These are phyloP conservation scores for Erysiphe pulchra DNA, from an alignment of 2,329 filamentous ascomycete genomes.

Conservation along the genomic window DNA sequence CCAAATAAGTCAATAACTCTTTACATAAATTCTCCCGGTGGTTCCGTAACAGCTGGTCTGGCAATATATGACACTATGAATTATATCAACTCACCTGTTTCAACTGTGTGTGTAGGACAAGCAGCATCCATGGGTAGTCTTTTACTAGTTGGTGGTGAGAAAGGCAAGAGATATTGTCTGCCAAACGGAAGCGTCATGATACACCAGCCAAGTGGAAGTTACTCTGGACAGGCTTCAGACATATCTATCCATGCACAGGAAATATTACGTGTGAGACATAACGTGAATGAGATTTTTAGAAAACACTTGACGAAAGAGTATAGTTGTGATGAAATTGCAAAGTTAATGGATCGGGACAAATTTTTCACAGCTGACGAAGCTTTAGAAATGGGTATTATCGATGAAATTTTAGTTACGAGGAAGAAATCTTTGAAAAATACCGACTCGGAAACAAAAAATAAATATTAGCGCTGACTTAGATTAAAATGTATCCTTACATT, in stretches of 20 bases:
- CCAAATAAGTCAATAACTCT: slow-evolving; percentile 87
- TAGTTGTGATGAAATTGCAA: slow-evolving; percentile 61
- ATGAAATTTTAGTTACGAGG: slow-evolving; percentile 56
- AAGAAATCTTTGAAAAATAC: slow-evolving; percentile 3
- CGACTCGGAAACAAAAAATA: not conserved
- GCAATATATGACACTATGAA: slow-evolving; percentile 98
- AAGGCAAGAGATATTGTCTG: slow-evolving; percentile 65
- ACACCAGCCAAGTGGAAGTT: slow-evolving; percentile 70
- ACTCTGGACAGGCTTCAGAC: slow-evolving; percentile 41
- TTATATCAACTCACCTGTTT: slow-evolving; percentile 81
- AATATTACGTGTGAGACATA: slow-evolving; percentile 63
- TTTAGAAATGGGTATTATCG: slow-evolving; percentile 69
- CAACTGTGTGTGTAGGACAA: slow-evolving; percentile 82
- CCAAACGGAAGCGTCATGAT: slow-evolving; percentile 95
- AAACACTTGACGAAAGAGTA: slow-evolving; percentile 66
- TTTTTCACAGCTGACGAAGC: slow-evolving; percentile 81
- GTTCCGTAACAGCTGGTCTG: slow-evolving; percentile 64
- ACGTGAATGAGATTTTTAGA: slow-evolving; percentile 77
- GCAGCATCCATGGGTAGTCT: slow-evolving; percentile 89
- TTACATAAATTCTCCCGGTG: slow-evolving; percentile 93
- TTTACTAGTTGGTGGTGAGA: slow-evolving; percentile 60
- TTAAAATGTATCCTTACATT: too few relatives aligned
- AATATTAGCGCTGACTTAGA: not conserved
- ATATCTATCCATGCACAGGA: slow-evolving; percentile 96
- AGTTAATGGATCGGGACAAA: slow-evolving; percentile 90